Base-by-base conservation (phyloP, 192 early-diverging fungal genomes). In the Coemansia pectinata region DNA sequence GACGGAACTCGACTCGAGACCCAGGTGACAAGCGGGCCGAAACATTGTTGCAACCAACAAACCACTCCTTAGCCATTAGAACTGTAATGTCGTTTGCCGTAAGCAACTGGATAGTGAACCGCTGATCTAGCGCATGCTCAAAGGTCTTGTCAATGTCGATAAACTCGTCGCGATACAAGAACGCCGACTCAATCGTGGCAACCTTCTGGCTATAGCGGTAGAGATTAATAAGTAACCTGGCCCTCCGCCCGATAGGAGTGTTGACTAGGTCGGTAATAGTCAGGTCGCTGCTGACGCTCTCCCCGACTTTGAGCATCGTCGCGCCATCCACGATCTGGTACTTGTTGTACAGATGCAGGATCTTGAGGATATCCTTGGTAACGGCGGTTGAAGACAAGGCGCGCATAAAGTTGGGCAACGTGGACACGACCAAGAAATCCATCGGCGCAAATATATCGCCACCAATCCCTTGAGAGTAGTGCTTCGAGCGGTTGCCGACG, bases 261-360 rank as follows among this genome's bases (percentile, higher is more conserved):
- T 95, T 95, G 61, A 89, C 73, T 38, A 97, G 87, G 2, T 90
- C 91, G 41, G 91, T 86, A 66, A 97, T 85, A 27, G 83, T 70
- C 21, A 92, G 86, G 65, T 84, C 84, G 55, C 91, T 92, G 62
- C 86, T 80, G 41, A 97, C 88, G 48, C 79, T 71, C 70, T 96
- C 94, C 40, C 92, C 93, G 50, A 84, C 85, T 60, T 81, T 77
- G 25, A 97, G 82, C 27, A 86, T 74, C 41, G 85, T 83, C 11
- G 72, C 83, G 27, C 87, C 85, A 33, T 89, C 88, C 15, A 90
- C 72, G 62, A 93, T 81, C 59, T 86, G 78, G 86, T 92, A 92
- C 42, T 88, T 89, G 85, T 96, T 95, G 73, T 88, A 89, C 23
- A 95, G 81, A 74, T 96, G 94, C 19, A 98, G 91, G 8, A 95